A percentile compares a stretch with the other conserved stretches of the same genome.
phyloP scores from a whole-genome alignment of 441 rosid species.

The Jatropha multifida region DNA sequence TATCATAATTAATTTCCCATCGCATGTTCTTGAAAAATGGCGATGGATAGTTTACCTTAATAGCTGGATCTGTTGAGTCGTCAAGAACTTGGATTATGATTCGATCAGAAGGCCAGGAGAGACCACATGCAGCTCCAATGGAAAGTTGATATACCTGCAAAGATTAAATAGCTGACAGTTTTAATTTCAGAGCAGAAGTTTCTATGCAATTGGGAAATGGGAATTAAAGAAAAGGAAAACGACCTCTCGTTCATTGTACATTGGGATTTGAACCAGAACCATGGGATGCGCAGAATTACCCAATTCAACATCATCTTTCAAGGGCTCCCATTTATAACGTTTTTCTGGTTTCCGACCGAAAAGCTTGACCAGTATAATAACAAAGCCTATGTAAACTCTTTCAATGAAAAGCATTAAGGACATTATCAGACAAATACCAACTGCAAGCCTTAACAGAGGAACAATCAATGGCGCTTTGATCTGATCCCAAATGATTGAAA shows the following conservation, averaged over 20 bases:
- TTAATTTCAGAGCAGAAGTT: neutral
- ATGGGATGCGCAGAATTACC: constrained; percentile 80
- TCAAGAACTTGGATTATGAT: constrained; percentile 90
- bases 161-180: neutral
- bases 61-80: constrained; percentile 81
- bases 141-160: constrained; percentile 83
- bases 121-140: constrained; percentile 96
- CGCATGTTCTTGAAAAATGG: neutral
- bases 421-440: constrained; percentile 66
- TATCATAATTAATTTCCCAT: neutral
- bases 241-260: constrained; percentile 95
- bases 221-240: constrained; percentile 8
- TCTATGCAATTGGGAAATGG: neutral
- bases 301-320: constrained; percentile 75
- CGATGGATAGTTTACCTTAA: constrained; percentile 52
- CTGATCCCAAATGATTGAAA: constrained; percentile 57
- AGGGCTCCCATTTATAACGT: constrained; percentile 71
- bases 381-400: constrained; percentile 80
- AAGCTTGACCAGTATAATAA: constrained; percentile 59
- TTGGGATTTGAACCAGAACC: constrained; percentile 94
- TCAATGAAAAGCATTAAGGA: constrained; percentile 85
- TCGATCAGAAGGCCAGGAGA: constrained; percentile 33
- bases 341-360: constrained; percentile 78
- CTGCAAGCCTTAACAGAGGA: constrained; percentile 56
- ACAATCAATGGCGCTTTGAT: constrained; percentile 76